Evolutionary conservation across 2,329 filamentous ascomycete genomes (phyloP), one percentile per base, ranked within the genome.

Genomic region (Byssochlamys sp.): DNA sequence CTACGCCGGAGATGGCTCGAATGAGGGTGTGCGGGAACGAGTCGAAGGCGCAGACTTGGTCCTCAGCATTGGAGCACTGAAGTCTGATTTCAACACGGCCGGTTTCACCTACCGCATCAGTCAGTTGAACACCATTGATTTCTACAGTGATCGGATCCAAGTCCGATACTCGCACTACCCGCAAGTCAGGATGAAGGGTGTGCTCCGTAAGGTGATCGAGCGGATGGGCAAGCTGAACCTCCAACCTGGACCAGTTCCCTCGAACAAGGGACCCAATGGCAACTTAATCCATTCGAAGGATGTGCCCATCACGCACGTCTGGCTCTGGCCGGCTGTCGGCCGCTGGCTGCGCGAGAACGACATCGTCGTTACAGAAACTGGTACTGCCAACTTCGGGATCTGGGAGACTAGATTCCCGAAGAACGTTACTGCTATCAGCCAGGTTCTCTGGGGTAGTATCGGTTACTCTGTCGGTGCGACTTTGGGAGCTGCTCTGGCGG

Each of bases 301-400:
- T 19, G 69, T 71, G 27, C 66, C 65, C 2, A 78, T 84, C 33
- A 77, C 73, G 1, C 81, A 84, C 55, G 75, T 77, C 31, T 76
- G 73, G 58, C 81, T 95, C 70, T 95, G 90, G 89, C 87, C 88
- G 0, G 82, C 81, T 45, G 77, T 94, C 14, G 86, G 88, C 39
- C 79, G 85, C 60, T 95, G 88, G 78, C 75, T 95, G 9, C 79
- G 81, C 56, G 78, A 85, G 56, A 80, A 85, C 52, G 91, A 96
- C 66, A 83, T 95, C 57, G 78, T 96, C 56, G 82, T 95, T 54
- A 92, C 90, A 0, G 91, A 95, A 71, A 95, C 90, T 1, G 91
- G 90, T 45, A 96, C 91, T 0, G 80, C 90, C 58, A 92, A 91
- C 75, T 92, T 95, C 70, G 91, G 91, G 57, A 89, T 94, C 66